Conservation (phyloP, 176 grass and related monocot species). For the Lolium perenne region DNA sequence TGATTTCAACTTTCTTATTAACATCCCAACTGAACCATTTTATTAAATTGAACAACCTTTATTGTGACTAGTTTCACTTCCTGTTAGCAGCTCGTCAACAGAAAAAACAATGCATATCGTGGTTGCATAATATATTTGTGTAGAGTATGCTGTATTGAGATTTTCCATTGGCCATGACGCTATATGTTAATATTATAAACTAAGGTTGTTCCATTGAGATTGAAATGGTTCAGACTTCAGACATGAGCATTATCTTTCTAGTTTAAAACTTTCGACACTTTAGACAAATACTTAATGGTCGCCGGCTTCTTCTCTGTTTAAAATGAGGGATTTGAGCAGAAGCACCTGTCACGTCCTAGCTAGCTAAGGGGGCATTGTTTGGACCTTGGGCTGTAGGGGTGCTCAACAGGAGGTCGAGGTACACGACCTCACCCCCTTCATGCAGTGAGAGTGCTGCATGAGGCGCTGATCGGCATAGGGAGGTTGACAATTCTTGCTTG, state of each 20-base stretch:
- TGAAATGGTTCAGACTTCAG: not conserved
- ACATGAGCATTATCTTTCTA: not conserved
- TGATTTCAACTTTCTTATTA: conserved; percentile 1
- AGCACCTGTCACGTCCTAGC: not conserved
- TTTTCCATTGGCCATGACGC: not conserved
- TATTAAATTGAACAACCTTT: not conserved
- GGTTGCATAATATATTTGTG: conserved; percentile 34
- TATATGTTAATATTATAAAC: conserved; percentile 5
- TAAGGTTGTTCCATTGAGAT: not conserved
- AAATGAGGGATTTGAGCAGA: not conserved
- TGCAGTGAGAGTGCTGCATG: not conserved
- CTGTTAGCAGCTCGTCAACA: conserved; percentile 2
- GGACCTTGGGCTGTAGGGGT: not conserved
- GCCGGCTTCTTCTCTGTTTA: conserved; percentile 12
- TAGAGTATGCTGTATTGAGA: conserved; percentile 18
- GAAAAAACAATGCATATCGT: not conserved
- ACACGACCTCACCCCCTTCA: not conserved
- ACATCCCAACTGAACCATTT: conserved; percentile 2
- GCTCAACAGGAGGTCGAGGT: not conserved
- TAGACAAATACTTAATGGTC: not conserved
- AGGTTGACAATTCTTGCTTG: conserved; percentile 3
- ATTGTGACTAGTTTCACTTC: conserved; percentile 13
- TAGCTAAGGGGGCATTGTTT: not conserved
- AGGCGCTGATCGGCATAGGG: not conserved
- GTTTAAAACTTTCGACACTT: conserved; percentile 22